phyloP scores from a whole-genome alignment of 805 yeast species.

The Pichia californica region DNA sequence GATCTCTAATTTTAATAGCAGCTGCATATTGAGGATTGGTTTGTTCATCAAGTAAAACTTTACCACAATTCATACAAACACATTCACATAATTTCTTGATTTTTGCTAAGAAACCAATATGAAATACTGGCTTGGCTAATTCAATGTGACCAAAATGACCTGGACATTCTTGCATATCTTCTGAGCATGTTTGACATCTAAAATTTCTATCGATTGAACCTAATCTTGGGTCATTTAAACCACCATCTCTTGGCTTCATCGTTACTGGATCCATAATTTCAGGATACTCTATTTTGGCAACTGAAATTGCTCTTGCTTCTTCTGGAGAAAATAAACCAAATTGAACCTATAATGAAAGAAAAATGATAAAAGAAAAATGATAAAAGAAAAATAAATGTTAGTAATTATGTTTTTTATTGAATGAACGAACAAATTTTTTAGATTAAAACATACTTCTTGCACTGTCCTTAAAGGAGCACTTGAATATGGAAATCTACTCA shows the following conservation, averaged over 20 bases:
- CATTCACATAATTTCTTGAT: conserved; percentile 94
- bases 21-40: conserved; percentile 74
- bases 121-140: conserved; percentile 96
- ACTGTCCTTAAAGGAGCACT: conserved; percentile 98
- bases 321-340: conserved; percentile 97
- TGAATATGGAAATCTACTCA: conserved; percentile 75
- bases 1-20: conserved; percentile 84
- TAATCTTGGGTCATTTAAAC: conserved; percentile 92
- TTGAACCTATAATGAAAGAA: conserved; percentile 51
- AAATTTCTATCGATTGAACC: conserved; percentile 96
- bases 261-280: conserved; percentile 99
- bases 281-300: conserved; percentile 95
- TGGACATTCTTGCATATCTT: conserved; percentile 98
- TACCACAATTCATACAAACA: conserved; percentile 99
- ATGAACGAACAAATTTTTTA: too few relatives aligned
- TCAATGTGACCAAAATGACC: conserved; percentile 99
- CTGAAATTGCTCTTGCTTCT: conserved; percentile 94
- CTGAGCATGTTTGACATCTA: conserved; percentile 99
- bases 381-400: too few relatives aligned
- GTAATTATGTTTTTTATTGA: too few relatives aligned
- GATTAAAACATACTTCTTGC: conserved; percentile 64
- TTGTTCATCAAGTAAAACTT: conserved; percentile 75
- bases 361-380: conserved; percentile 9
- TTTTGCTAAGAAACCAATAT: conserved; percentile 89
- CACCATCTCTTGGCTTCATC: conserved; percentile 92